Evolutionary conservation across 345 rosid species (phyloP).

Genomic region (Melaleuca alternifolia): DNA sequence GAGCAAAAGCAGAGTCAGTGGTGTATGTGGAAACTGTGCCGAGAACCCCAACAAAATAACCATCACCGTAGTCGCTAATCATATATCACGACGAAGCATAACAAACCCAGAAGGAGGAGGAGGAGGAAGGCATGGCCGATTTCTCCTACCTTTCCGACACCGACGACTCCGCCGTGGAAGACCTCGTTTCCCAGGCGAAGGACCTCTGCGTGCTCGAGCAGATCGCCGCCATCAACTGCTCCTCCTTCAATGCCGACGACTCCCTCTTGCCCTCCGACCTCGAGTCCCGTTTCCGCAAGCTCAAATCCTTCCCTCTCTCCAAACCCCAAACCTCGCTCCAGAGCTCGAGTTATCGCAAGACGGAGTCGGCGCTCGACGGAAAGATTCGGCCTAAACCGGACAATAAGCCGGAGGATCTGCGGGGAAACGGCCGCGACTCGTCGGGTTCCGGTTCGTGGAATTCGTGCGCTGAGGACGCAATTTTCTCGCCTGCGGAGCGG

Average conservation of each 20-base stretch:
- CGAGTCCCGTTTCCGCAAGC: constrained; percentile 65
- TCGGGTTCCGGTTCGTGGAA: background rate
- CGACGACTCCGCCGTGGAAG: constrained; percentile 73
- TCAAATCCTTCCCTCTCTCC: constrained; percentile 49
- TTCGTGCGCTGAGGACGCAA: background rate
- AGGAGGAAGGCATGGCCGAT: constrained; percentile 37
- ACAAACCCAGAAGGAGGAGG: background rate
- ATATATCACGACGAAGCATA: background rate
- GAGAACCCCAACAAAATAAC: background rate
- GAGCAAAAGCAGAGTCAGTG: background rate
- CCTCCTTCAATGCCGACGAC: constrained; percentile 29
- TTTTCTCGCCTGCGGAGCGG: constrained; percentile 4
- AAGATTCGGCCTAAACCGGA: background rate
- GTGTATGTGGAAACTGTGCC: background rate
- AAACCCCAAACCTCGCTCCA: constrained; percentile 10
- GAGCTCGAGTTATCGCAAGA: background rate
- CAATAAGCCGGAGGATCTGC: background rate
- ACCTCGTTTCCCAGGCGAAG: constrained; percentile 50
- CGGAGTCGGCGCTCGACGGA: background rate
- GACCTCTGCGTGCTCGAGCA: constrained; percentile 71
- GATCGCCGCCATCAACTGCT: constrained; percentile 63
- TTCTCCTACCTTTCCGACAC: constrained; percentile 55
- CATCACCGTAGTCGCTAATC: background rate
- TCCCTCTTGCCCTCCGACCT: constrained; percentile 57
- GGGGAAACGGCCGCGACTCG: background rate